Conservation (phyloP, 306 rosid species). For the Quercus mongolica region DNA sequence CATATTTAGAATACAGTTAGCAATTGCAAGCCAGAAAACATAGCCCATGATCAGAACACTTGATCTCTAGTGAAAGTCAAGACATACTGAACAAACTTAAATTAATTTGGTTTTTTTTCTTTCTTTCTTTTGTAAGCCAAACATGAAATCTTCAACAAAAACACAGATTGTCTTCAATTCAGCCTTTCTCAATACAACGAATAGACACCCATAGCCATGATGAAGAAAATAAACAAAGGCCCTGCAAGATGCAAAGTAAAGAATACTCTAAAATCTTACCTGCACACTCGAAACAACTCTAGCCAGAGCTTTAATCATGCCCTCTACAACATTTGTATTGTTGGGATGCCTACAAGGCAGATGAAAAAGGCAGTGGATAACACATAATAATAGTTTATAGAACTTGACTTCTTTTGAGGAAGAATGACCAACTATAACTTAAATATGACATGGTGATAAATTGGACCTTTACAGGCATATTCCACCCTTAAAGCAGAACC, state of each 20-base stretch:
- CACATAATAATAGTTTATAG: not conserved
- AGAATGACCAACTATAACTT: not conserved
- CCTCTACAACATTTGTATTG: conserved; percentile 95
- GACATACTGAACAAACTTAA: not conserved
- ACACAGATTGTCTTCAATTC: not conserved
- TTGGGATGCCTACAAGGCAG: conserved; percentile 71
- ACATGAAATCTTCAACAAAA: not conserved
- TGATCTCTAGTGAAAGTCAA: not conserved
- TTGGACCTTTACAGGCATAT: not conserved
- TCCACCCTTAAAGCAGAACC: not conserved
- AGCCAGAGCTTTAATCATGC: conserved; percentile 92
- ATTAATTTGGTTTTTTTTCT: not conserved
- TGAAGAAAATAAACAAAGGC: conserved; percentile 1
- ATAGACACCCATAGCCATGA: not conserved
- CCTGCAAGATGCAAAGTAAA: not conserved
- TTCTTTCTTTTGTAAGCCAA: too few species aligned
- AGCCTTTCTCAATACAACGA: not conserved
- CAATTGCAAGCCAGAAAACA: not conserved
- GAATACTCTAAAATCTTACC: conserved; percentile 41
- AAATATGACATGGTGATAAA: not conserved
- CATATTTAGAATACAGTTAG: not conserved
- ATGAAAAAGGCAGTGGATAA: conserved; percentile 19
- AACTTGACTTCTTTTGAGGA: not conserved
- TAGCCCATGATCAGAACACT: not conserved
- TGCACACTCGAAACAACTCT: conserved; percentile 87